Evolutionary conservation across 2,329 filamentous ascomycete genomes (phyloP), one percentile per base, ranked within the genome.

Genomic region (Aspergillus flavus): DNA sequence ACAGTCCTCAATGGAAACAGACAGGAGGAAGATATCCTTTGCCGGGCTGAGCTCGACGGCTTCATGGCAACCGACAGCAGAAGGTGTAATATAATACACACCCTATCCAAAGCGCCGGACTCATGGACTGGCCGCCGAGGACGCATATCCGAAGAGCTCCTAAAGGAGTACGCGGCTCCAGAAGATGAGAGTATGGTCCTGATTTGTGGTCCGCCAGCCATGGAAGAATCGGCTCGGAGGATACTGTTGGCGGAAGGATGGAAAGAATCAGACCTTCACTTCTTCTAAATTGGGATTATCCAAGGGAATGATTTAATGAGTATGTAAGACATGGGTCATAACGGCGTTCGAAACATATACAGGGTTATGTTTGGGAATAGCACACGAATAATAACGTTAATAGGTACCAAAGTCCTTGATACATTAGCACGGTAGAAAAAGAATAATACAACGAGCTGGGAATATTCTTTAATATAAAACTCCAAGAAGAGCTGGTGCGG

Each of bases 1-100:
- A 79, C 90, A 1, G 83, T 97, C 0, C 80, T 97, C 0, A 85
- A 96, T 71, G 92, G 93, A 0, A 97, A 97, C 71, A 82, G 92
- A 14, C 73, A 83, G 7, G 86, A 92, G 59, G 88, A 90, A 66
- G 94, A 97, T 73, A 96, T 97, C n/a, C 81, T 97, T 0, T 93
- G 91, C 72, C 86, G 85, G 64, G 78, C 83, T 1, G 91, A 96
- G 62, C 81, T 97, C 3, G 92, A 96, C 72, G 73, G 63, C 0
- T 83, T 93, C 70, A 84, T 83, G 0, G 75, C 69, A 2, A 80
- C 79, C 0, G 87, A 89, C 59, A 75, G 77, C 23, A 63, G 63
- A 26, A 84, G 84, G 69, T 92, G 87, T 66, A 85, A 83, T 61
- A 74, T 96, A 14, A 69, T 92, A 6, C 87, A 96, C 75, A 89